Conservation (phyloP, 441 rosid genomes). For the Populus hybrid region DNA sequence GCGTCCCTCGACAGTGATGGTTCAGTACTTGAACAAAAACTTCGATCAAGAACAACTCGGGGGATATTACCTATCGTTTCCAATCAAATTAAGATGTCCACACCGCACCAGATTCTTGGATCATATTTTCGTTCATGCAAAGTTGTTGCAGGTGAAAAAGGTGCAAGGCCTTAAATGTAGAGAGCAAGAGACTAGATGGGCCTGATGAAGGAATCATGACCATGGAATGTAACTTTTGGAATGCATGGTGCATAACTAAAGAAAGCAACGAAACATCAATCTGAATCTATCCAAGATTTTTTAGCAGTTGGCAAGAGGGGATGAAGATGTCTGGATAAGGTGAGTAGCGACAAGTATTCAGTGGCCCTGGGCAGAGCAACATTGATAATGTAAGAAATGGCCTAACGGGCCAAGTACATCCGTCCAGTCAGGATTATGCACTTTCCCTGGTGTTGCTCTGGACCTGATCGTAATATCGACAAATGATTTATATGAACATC, state of each 20-base stretch:
- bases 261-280: slow-evolving; percentile 36
- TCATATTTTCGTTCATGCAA: background rate
- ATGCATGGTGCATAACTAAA: slow-evolving; percentile 42
- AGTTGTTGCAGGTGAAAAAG: background rate
- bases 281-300: slow-evolving; percentile 15
- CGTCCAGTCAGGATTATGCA: background rate
- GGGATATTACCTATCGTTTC: background rate
- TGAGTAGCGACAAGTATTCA: slow-evolving; percentile 14
- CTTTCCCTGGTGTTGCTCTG: slow-evolving; percentile 1
- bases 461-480: background rate
- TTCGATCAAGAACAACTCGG: background rate
- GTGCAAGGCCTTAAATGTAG: background rate
- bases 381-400: background rate
- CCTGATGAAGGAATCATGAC: slow-evolving; percentile 30
- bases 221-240: slow-evolving; percentile 46
- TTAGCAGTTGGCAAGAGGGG: slow-evolving; percentile 13
- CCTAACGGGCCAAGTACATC: background rate
- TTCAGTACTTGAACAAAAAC: background rate
- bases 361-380: background rate
- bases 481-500: too few species aligned
- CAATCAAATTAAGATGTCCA: background rate
- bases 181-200: slow-evolving; percentile 25
- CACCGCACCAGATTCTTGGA: background rate
- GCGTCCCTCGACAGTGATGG: background rate
- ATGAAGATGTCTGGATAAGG: slow-evolving; percentile 9